A percentile compares a stretch with the other conserved stretches of the same genome.
phyloP scores from a whole-genome alignment of 176 grass and related monocot species.

The Aegilops umbellulata region DNA sequence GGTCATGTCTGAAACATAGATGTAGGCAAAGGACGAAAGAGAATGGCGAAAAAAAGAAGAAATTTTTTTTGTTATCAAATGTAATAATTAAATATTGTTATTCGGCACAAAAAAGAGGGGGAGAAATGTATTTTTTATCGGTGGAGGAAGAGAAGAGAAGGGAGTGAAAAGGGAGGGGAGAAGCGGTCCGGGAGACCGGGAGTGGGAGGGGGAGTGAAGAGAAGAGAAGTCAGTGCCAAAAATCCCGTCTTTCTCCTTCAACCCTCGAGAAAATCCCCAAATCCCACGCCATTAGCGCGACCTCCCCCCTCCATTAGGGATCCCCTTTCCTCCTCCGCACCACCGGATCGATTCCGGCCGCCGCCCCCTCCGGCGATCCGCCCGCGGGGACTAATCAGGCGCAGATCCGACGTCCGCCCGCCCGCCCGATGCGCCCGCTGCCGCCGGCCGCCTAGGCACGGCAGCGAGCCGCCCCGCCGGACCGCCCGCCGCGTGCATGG shows the following conservation, averaged over 20 bases:
- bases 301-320: not conserved
- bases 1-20: too few relatives aligned
- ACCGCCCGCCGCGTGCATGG: slow-evolving; percentile 59
- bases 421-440: slow-evolving; percentile 9
- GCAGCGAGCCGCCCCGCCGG: slow-evolving; percentile 15
- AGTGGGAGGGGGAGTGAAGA: too few relatives aligned
- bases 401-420: too few relatives aligned
- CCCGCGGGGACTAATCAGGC: not conserved
- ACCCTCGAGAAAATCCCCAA: not conserved
- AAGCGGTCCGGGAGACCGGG: too few relatives aligned
- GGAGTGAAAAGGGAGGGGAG: too few relatives aligned
- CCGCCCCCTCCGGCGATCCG: not conserved
- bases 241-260: not conserved
- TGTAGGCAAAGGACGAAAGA: too few relatives aligned
- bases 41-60: too few relatives aligned
- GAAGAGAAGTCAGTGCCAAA: not conserved
- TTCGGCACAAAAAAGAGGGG: too few relatives aligned
- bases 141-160: too few relatives aligned
- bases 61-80: too few relatives aligned
- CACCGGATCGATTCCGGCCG: not conserved
- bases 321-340: not conserved
- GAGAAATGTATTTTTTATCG: too few relatives aligned
- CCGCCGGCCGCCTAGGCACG: slow-evolving; percentile 40
- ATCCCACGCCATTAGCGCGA: not conserved
- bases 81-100: too few relatives aligned